Evolutionary conservation across 2,329 filamentous ascomycete species (phyloP).

Genomic region (Sarocladiaceae sp.): DNA sequence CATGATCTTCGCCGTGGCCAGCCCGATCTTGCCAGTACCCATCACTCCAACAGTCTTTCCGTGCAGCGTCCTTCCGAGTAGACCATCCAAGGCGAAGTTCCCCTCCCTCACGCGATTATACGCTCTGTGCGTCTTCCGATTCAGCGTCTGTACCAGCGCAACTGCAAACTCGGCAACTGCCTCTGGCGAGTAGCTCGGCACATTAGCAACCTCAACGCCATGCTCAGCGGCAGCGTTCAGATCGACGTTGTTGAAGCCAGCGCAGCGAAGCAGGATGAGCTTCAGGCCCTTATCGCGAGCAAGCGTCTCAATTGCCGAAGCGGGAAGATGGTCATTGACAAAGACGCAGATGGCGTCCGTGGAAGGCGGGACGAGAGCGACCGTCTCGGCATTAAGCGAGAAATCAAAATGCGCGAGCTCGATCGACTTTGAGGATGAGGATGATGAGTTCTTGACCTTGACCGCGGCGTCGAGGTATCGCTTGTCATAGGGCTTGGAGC

Average conservation of each 20-base stretch:
- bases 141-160: conserved; percentile 60
- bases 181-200: conserved; percentile 63
- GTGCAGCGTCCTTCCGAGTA: conserved; percentile 54
- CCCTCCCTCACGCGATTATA: conserved; percentile 63
- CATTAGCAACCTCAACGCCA: conserved; percentile 56
- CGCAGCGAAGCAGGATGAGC: conserved; percentile 59
- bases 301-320: conserved; percentile 44
- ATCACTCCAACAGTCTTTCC: conserved; percentile 62
- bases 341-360: conserved; percentile 59
- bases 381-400: conserved; percentile 49
- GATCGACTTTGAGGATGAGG: conserved; percentile 26
- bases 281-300: conserved; percentile 39
- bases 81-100: conserved; percentile 60
- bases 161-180: conserved; percentile 65
- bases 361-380: conserved; percentile 39
- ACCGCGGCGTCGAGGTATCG: conserved; percentile 43
- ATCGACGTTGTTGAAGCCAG: conserved; percentile 63
- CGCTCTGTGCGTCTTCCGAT: conserved; percentile 60
- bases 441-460: conserved; percentile 23
- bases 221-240: conserved; percentile 46
- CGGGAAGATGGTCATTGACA: conserved; percentile 56
- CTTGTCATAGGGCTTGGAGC: conserved; percentile 57
- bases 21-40: conserved; percentile 59
- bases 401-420: conserved; percentile 54
- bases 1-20: conserved; percentile 55